These are phyloP conservation scores for Cryphonectria radicalis DNA, from an alignment of 2,329 filamentous ascomycete species.

Conservation along the genomic window DNA sequence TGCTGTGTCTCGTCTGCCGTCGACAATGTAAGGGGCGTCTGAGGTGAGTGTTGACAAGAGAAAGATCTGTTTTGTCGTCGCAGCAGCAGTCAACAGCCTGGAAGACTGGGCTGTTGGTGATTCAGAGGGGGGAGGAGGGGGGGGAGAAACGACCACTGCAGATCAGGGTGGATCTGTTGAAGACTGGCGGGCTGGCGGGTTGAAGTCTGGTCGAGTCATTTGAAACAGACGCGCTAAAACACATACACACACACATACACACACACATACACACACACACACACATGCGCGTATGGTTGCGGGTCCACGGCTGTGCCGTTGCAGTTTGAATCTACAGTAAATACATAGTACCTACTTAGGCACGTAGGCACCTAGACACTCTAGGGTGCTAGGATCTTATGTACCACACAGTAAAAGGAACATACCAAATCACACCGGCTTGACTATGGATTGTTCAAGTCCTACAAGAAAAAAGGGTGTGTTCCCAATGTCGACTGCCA, in stretches of 20 bases:
- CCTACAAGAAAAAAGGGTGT: not conserved
- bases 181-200: slow-evolving; percentile 10
- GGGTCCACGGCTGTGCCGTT: slow-evolving; percentile 13
- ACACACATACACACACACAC: not conserved
- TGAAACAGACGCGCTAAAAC: slow-evolving; percentile 18
- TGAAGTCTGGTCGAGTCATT: slow-evolving; percentile 17
- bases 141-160: slow-evolving; percentile 2
- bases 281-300: not conserved
- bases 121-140: not conserved
- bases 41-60: no score
- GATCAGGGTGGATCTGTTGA: slow-evolving; percentile 14
- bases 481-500: not conserved
- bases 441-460: not conserved
- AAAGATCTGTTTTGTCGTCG: not conserved
- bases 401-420: not conserved
- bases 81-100: slow-evolving; percentile 16
- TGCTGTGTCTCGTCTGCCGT: slow-evolving; percentile 15
- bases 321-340: not conserved
- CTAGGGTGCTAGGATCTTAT: not conserved
- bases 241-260: not conserved
- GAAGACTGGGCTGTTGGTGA: slow-evolving; percentile 14
- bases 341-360: not conserved
- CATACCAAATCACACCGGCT: not conserved
- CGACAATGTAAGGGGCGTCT: not conserved
- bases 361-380: no score